Evolutionary conservation across 371 early-diverging fungal genomes (phyloP).

Genomic region (Chytridium lagenaria): DNA sequence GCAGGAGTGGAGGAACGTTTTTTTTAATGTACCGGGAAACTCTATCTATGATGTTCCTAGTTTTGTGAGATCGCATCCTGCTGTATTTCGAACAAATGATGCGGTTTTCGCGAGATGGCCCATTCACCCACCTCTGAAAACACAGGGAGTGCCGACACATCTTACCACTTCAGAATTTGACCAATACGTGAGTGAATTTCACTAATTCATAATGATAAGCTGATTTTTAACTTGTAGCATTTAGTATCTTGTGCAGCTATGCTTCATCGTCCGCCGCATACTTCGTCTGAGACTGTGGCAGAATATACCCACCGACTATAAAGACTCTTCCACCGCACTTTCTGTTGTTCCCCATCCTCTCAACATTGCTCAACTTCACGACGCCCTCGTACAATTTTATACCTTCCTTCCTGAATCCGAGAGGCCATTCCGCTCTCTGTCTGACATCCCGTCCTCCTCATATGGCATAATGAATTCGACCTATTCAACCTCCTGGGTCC

Average conservation of each 20-base stretch:
- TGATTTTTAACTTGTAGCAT: not conserved
- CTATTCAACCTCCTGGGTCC: not conserved
- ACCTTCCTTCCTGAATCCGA: not conserved
- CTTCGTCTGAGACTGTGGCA: not conserved
- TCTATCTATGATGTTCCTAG: not conserved
- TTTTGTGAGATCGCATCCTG: not conserved
- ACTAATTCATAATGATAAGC: not conserved
- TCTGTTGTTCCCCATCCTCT: not conserved
- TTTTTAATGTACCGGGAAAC: not conserved
- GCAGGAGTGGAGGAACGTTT: constrained; percentile 6
- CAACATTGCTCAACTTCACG: not conserved
- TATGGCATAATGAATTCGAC: too few species aligned
- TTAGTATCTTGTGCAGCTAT: constrained; percentile 1
- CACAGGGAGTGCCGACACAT: not conserved
- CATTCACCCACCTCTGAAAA: not conserved
- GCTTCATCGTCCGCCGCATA: constrained; percentile 6
- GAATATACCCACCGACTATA: not conserved
- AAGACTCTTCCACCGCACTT: not conserved
- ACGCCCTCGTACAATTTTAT: not conserved
- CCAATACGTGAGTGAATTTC: not conserved
- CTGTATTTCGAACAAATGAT: not conserved
- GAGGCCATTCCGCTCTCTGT: not conserved
- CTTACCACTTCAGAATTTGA: not conserved
- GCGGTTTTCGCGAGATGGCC: not conserved
- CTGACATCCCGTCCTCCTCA: not conserved